phyloP scores from a whole-genome alignment of 2,329 filamentous ascomycete genomes.

The Cladophialophora exuberans region DNA sequence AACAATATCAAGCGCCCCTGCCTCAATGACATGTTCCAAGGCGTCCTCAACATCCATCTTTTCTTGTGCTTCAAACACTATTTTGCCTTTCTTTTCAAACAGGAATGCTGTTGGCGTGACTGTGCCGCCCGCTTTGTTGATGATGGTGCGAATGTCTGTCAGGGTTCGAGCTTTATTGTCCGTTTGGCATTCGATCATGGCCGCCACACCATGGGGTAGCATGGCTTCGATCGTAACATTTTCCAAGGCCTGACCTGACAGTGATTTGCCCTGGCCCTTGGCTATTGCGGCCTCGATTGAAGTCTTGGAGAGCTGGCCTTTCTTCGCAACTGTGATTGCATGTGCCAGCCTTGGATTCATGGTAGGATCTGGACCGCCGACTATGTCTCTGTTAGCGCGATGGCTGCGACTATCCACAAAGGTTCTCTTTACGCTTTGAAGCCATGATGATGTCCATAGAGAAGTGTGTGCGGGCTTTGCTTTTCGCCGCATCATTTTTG shows the following conservation, averaged over 20 bases:
- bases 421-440: slow-evolving; percentile 65
- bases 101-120: slow-evolving; percentile 78
- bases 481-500: slow-evolving; percentile 76
- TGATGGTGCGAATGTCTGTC: slow-evolving; percentile 69
- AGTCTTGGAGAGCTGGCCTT: slow-evolving; percentile 80
- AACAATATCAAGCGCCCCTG: slow-evolving; percentile 64
- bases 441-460: slow-evolving; percentile 73
- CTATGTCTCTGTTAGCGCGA: slow-evolving; percentile 46
- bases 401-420: background rate
- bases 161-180: slow-evolving; percentile 76
- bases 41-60: slow-evolving; percentile 68
- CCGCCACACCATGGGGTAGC: slow-evolving; percentile 53
- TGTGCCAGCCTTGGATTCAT: slow-evolving; percentile 76
- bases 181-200: slow-evolving; percentile 76
- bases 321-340: slow-evolving; percentile 77
- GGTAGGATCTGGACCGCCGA: slow-evolving; percentile 74
- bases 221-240: slow-evolving; percentile 49
- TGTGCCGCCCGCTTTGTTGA: slow-evolving; percentile 73
- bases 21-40: slow-evolving; percentile 80
- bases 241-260: slow-evolving; percentile 73
- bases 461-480: slow-evolving; percentile 68
- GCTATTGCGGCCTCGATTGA: slow-evolving; percentile 85
- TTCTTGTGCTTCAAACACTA: slow-evolving; percentile 65
- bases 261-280: slow-evolving; percentile 81
- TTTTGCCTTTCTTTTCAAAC: slow-evolving; percentile 78